Percentiles rank a stretch among this genome's conserved stretches.
These are phyloP conservation scores for Fusarium torulosum DNA, from an alignment of 2,329 filamentous ascomycete species.

Conservation along the genomic window DNA sequence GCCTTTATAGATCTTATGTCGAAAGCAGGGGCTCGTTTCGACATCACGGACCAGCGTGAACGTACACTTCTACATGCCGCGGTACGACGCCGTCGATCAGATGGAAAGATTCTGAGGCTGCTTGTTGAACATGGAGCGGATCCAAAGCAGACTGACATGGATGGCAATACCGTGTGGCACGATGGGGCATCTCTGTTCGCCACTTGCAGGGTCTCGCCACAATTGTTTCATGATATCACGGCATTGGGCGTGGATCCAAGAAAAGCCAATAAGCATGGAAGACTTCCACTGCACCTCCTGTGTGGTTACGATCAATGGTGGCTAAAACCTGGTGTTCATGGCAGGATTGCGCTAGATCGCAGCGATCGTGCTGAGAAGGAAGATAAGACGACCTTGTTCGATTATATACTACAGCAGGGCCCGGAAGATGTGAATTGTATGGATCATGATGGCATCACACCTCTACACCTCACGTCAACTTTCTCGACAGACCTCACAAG, in stretches of 20 bases:
- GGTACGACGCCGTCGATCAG: rapidly evolving
- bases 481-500: too few relatives aligned
- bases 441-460: too few relatives aligned
- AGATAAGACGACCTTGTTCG: too few relatives aligned
- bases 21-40: background rate
- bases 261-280: background rate
- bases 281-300: too few relatives aligned
- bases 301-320: too few relatives aligned
- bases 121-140: background rate
- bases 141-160: background rate
- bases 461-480: too few relatives aligned
- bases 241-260: background rate
- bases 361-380: too few relatives aligned
- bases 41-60: background rate
- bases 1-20: background rate
- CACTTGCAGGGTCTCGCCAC: too few relatives aligned
- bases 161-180: slow-evolving; percentile 4
- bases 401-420: too few relatives aligned
- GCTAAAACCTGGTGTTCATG: too few relatives aligned
- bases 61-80: slow-evolving; percentile 1
- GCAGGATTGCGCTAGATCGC: too few relatives aligned
- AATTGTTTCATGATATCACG: background rate
- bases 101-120: background rate
- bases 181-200: background rate
- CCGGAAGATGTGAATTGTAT: too few relatives aligned